A percentile compares a stretch with the other conserved stretches of the same genome.
Conservation (phyloP, 176 grass and related monocot genomes). For the Lolium perenne region DNA sequence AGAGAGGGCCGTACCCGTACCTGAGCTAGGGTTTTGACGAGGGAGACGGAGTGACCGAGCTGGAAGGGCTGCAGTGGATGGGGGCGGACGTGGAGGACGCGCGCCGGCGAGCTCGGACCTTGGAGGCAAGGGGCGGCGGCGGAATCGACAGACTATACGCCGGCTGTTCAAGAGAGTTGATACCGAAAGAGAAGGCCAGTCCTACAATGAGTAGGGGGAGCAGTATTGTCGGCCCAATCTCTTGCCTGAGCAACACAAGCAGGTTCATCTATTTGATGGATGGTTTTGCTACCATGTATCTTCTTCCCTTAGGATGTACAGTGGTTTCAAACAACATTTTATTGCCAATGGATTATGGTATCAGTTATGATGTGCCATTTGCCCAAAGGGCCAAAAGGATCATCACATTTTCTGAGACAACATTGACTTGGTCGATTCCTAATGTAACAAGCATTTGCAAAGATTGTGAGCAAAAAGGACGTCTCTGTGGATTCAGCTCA, state of each 20-base stretch:
- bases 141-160: too few relatives aligned
- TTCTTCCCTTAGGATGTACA: slow-evolving; percentile 35
- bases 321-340: slow-evolving; percentile 25
- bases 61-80: too few relatives aligned
- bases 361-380: rapidly evolving
- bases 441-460: slow-evolving; percentile 8
- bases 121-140: too few relatives aligned
- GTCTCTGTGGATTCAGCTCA: slow-evolving; percentile 35
- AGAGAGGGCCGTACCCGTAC: too few relatives aligned
- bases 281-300: not conserved
- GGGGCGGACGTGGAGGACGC: too few relatives aligned
- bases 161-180: too few relatives aligned
- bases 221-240: slow-evolving; percentile 30
- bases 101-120: too few relatives aligned
- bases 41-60: too few relatives aligned
- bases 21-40: too few relatives aligned
- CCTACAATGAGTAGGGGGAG: too few relatives aligned
- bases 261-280: slow-evolving; percentile 40
- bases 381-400: not conserved
- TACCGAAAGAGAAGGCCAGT: too few relatives aligned
- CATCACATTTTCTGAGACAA: slow-evolving; percentile 28
- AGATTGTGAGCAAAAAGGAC: slow-evolving; percentile 18
- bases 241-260: slow-evolving; percentile 41
- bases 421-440: slow-evolving; percentile 24
- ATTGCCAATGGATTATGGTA: not conserved